A percentile compares a stretch with the other conserved stretches of the same genome.
Evolutionary conservation across 1,284 basidiomycete genomes (phyloP).

Genomic region (Microbotryum lychnidis-dioicae): DNA sequence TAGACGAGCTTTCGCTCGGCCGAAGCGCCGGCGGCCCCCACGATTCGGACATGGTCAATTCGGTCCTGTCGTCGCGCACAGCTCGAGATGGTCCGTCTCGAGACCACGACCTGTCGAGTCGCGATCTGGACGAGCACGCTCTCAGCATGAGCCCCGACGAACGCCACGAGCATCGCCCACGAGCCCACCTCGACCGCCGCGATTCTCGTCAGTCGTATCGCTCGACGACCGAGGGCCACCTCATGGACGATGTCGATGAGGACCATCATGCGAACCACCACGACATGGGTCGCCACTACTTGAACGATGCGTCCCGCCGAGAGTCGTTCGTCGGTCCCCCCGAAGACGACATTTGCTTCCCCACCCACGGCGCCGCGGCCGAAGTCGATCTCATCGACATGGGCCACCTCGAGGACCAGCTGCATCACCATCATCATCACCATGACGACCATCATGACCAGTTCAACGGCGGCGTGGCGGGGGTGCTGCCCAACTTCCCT

Average conservation of each 20-base stretch:
- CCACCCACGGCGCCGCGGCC: constrained; percentile 24
- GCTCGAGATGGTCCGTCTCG: neutral
- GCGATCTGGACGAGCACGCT: constrained; percentile 23
- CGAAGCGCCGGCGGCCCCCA: neutral
- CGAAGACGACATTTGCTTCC: constrained; percentile 32
- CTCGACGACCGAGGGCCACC: constrained; percentile 1
- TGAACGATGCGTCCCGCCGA: constrained; percentile 18
- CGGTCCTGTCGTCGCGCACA: constrained; percentile 8
- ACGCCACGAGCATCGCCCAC: constrained; percentile 4
- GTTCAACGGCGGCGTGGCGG: constrained; percentile 25
- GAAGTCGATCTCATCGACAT: constrained; percentile 25
- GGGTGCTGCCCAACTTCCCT: constrained; percentile 35
- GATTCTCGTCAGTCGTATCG: constrained; percentile 15
- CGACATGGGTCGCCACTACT: constrained; percentile 4
- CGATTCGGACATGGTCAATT: constrained; percentile 9
- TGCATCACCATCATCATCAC: constrained; percentile 7
- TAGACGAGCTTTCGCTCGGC: constrained; percentile 2
- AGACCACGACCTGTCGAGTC: neutral
- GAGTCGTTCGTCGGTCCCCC: constrained; percentile 24
- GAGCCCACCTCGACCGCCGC: constrained; percentile 25
- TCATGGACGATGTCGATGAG: neutral
- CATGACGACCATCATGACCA: constrained; percentile 7
- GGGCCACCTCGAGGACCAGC: constrained; percentile 1
- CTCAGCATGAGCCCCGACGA: constrained; percentile 12
- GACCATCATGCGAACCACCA: neutral